Evolutionary conservation across 257 asterid species (phyloP), one percentile per base, ranked within the genome.

Genomic region (Solanum tacnaense): DNA sequence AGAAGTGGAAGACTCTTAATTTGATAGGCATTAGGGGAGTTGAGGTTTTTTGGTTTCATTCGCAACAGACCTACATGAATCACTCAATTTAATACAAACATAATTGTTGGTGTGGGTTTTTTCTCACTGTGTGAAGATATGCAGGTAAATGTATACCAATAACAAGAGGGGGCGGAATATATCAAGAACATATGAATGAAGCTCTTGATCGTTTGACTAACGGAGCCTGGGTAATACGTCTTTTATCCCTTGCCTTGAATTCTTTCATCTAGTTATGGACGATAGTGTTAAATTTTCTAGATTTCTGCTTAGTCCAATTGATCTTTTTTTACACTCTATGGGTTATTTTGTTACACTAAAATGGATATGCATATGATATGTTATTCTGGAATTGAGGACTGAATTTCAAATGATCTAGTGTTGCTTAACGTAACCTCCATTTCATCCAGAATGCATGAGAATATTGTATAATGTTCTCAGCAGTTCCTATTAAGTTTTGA

Each of bases 111-210:
- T 82, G 46, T 62, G 39, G 86, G 49, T 82, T n/a, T 3, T 84
- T 81, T 34, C 85, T 90, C 84, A 89, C 76, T 52, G 72, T 76
- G 32, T 83, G 62, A 83, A 73, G 39, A 13, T 86, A 84, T 88
- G 89, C 96, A 97, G 99, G 99, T 88, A 97, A 97, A 93, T 97
- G 99, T 90, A 97, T 97, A 90, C 99, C 99, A 58, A 92, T 97
- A 88, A 95, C 90, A 87, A 93, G 99, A 85, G 99, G 99, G 25
- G 98, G 97, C 79, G 98, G 99, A 86, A 97, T 97, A 87, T 94
- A 96, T 91, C 99, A 97, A 90, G 97, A 96, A 86, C 98, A 95
- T 93, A 97, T 96, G 99, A 93, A 93, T 76, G 99, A 97, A 93
- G 98, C 98, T 88, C 97, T 96, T 90, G 98, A 94, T 73, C 94